Base-by-base conservation (phyloP, 1,139 yeast genomes). In the Yamadazyma spencermartinsiae region DNA sequence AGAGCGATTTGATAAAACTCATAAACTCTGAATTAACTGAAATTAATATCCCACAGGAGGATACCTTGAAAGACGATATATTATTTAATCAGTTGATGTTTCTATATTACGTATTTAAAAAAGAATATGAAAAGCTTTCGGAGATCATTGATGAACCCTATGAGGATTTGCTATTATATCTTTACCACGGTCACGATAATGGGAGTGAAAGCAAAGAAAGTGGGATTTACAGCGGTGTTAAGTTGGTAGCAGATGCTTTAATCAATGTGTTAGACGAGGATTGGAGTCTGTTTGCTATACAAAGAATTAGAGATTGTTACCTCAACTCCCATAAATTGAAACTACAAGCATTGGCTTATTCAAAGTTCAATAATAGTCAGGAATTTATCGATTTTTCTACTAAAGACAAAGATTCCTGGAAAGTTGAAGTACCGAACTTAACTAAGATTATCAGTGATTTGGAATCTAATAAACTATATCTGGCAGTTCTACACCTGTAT, bases 371-470 rank as follows among this genome's bases (percentile, higher is more conserved):
- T 1, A 25, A 21, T 11, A 40, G 39, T 35, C 29, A 41, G 9
- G 51, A 42, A 17, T 37, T 49, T 30, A 44, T 50, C n/a, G 39
- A 39, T 8, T 38, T 44, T 28, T 36, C 44, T 2, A 35, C 44
- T 21, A 27, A 36, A 14, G 55, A 51, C 36, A 38, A 33, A 20
- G 43, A 40, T 5, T 40, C 45, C 4, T 51, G 55, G 55, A 39
- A 28, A 13, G 29, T 26, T 7, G 39, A 38, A 19, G 34, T 42
- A 7, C 34, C 36, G 1, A 35, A 35, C 15, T 31, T 38, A 15
- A 24, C 20, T 1, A 32, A 35, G 4, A 42, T 48, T 11, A 37
- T 46, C 8, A 31, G 30, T 1, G 4, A 13, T 6, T 35, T 49
- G 17, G 35, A 43, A 11, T 9, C 31, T 3, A 33, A 42, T 6